Evolutionary conservation across 306 rosid species (phyloP), one percentile per base, ranked within the genome.

Genomic region (apple (Malus domestica)): DNA sequence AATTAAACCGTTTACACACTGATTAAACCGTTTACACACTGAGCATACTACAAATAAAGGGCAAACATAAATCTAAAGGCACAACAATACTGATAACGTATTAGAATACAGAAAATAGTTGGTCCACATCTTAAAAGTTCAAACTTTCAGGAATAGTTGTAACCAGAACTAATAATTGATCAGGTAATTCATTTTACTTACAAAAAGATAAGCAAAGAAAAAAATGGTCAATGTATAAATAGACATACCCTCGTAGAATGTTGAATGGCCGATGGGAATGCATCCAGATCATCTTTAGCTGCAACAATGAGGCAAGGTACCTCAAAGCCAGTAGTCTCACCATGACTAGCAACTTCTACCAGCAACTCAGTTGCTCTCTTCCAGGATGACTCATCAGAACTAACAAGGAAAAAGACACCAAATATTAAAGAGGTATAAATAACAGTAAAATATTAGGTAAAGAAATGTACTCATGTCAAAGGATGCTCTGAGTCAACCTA

Each of bases 231-330:
- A 57, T 76, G 54, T n/a, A 23, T 15, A 45, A 15, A 71, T 38
- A 68, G 45, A 76, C 8, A 72, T 96, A 96, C 99, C 97, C 97
- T 89, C 44, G 92, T 88, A 35, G 99, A 88, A 84, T 88, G 91
- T 80, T 96, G 96, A 68, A 93, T 88, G 80, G 99, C 99, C 91
- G 76, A 79, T 46, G 93, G 88, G 82, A 96, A 96, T 81, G 99
- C 86, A 82, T 87, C 94, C 82, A 83, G 84, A 64, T 96, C 99
- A 76, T 93, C 98, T 85, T 93, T 96, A 76, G 98, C 93, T 63
- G 99, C 98, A 83, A 93, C 94, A 86, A 96, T 93, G 81, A 96
- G 92, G 86, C 99, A 96, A 45, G 99, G 99, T 84, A 92, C 98
- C 89, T 90, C 94, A 83, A 76, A 93, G 75, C 99, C 99, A 75